These are phyloP conservation scores for Sclerospora graminicola DNA, from an alignment of 352 stramenopile species.

Conservation along the genomic window DNA sequence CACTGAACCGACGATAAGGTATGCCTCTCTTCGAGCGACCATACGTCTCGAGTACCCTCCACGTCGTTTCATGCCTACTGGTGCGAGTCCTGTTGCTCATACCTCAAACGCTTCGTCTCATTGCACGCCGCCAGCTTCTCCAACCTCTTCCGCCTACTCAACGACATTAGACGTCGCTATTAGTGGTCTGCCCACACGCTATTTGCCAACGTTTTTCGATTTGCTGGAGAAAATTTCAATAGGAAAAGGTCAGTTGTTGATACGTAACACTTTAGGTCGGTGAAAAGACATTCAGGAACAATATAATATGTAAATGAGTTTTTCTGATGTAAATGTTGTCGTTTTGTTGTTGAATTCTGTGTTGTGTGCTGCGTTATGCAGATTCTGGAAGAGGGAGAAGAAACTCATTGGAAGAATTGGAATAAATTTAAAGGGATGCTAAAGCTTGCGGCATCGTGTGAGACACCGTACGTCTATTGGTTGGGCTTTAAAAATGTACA, in stretches of 20 bases:
- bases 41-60: conserved; percentile 8
- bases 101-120: too few relatives aligned
- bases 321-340: background rate
- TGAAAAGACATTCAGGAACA: too few relatives aligned
- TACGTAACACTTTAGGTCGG: too few relatives aligned
- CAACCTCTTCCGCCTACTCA: conserved; percentile 8
- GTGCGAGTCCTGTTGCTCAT: conserved; percentile 37
- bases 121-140: conserved; percentile 24
- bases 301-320: background rate
- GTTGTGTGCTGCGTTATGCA: conserved; percentile 12
- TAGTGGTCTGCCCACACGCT: conserved; percentile 35
- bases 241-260: conserved; percentile 42
- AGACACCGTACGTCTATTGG: conserved; percentile 39
- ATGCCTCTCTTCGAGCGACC: too few relatives aligned
- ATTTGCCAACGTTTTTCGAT: conserved; percentile 48
- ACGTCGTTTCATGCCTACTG: conserved; percentile 24
- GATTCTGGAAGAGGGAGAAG: conserved; percentile 29
- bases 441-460: conserved; percentile 45
- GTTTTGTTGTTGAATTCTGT: background rate
- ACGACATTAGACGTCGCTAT: conserved; percentile 33
- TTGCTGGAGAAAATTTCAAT: conserved; percentile 51
- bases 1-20: too few relatives aligned
- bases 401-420: conserved; percentile 40
- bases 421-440: conserved; percentile 40
- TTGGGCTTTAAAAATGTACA: background rate